Evolutionary conservation across 495 filamentous ascomycete genomes (phyloP), one percentile per base, ranked within the genome.

Genomic region (Darksidea phi): DNA sequence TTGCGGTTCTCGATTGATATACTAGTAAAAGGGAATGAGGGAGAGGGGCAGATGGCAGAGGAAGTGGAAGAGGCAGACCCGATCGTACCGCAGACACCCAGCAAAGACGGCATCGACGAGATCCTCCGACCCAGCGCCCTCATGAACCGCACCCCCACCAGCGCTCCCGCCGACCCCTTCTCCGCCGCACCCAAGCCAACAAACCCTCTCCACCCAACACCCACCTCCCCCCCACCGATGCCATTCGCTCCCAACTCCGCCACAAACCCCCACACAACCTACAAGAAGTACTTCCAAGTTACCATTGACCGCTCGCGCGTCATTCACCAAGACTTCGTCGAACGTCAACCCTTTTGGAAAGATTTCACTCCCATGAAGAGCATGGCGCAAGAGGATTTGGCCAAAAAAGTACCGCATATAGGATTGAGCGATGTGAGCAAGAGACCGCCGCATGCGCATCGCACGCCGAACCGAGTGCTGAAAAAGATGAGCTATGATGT

Each of bases 311-410:
- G 54, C 36, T 71, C 74, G 12, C 54, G 48, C n/a, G 43, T 67
- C 38, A 65, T 74, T 25, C 73, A 78, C 62, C 70, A 73, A n/a
- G 58, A 72, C n/a, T 74, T 72, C 25, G 67, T 71, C n/a, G 63
- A 71, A 48, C 68, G 75, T 21, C 73, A 76, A 58, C 64, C 71
- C 10, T 75, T 70, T 50, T 75, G 76, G 48, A 69, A 67, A 28
- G 23, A 54, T 5, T 79, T 77, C 57, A 48, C 21, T 7, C 64
- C 64, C 38, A 61, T 55, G 43, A 63, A 67, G 41, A 43, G 32
- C 1, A 54, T 67, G 38, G 67, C 58, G 55, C 71, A 73, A 56
- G 57, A 67, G 54, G 71, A 72, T 56, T 50, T 75, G 52, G 58
- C 49, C 12, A 64, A 70, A 24, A 47, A 51, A 6, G 69, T 73